Evolutionary conservation across 2,329 filamentous ascomycete species (phyloP), one percentile per base, ranked within the genome.

Genomic region (Ascochyta koolunga): DNA sequence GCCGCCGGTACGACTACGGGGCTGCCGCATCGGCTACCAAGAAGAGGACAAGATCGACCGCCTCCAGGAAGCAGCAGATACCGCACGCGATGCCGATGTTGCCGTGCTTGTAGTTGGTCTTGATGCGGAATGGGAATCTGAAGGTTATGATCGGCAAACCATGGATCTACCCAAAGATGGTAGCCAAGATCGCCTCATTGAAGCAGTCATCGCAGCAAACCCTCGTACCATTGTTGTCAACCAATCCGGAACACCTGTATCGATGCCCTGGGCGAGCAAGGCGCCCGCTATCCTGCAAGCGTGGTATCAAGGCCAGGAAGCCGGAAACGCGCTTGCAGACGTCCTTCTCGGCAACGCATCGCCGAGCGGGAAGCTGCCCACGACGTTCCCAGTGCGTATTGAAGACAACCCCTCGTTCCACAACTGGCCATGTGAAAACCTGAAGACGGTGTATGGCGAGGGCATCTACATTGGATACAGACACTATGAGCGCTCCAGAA

Each of bases 271-370:
- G 89, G 83, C 79, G 1, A 78, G 84, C 58, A 74, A 79, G 19
- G 86, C 88, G 2, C 83, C 87, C 3, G 83, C 86, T 1, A 85
- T 91, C 25, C 67, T 92, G 0, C 88, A 91, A 68, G 83, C 89
- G 7, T 95, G 90, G 89, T 95, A 92, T 66, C 89, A 90, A 56
- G 90, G 91, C n/a, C 91, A 95, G 66, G 90, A 95, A 77, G 89
- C 88, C 5, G 91, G 90, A 5, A 91, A 93, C 67, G 87, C 86
- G 10, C 88, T 96, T 57, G 89, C 89, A 0, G 90, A 93, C 61
- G 82, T 93, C 1, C 79, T 93, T 0, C 89, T 90, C 59, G 89
- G 89, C 41, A 83, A 87, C 57, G 82, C 84, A 40, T 92, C 89
- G 68, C 90, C 90, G 0, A 87, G 85, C 56, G 90, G 86, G 13